phyloP scores from a whole-genome alignment of 1,139 yeast genomes.

The Pichia sp. region DNA sequence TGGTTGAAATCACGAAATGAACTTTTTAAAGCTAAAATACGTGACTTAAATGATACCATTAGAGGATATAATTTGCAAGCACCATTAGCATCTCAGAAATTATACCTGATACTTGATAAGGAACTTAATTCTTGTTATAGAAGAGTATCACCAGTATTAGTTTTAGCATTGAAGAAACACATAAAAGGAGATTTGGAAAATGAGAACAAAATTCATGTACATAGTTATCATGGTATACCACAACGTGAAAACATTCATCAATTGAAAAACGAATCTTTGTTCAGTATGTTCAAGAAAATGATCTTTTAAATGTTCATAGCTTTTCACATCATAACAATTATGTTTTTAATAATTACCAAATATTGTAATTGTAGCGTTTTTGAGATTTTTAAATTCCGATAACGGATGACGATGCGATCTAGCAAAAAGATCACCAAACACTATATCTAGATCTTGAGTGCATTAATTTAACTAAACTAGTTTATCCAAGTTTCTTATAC shows the following conservation, averaged over 20 bases:
- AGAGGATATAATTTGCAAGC: slow-evolving; percentile 76
- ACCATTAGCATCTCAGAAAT: slow-evolving; percentile 66
- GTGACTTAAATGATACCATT: slow-evolving; percentile 49
- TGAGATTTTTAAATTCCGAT: too few species aligned
- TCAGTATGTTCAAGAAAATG: slow-evolving; percentile 21
- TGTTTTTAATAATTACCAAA: too few species aligned
- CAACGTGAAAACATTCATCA: slow-evolving; percentile 23
- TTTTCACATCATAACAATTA: too few species aligned
- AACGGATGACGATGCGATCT: too few species aligned
- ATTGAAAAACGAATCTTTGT: slow-evolving; percentile 25
- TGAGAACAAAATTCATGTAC: background rate
- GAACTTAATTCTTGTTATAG: slow-evolving; percentile 43
- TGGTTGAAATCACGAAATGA: slow-evolving; percentile 36
- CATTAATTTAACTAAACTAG: too few species aligned
- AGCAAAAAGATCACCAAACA: too few species aligned
- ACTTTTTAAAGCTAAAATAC: slow-evolving; percentile 41
- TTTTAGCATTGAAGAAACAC: slow-evolving; percentile 22
- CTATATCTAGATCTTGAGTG: too few species aligned
- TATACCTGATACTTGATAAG: slow-evolving; percentile 46
- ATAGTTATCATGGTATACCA: slow-evolving; percentile 18
- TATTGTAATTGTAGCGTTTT: too few species aligned
- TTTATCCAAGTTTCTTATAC: too few species aligned
- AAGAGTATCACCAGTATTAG: slow-evolving; percentile 26
- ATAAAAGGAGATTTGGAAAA: slow-evolving; percentile 9
- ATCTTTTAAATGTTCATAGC: background rate